Evolutionary conservation across 1,139 yeast genomes (phyloP), one percentile per base, ranked within the genome.

Genomic region (Yamadazyma aaseri): DNA sequence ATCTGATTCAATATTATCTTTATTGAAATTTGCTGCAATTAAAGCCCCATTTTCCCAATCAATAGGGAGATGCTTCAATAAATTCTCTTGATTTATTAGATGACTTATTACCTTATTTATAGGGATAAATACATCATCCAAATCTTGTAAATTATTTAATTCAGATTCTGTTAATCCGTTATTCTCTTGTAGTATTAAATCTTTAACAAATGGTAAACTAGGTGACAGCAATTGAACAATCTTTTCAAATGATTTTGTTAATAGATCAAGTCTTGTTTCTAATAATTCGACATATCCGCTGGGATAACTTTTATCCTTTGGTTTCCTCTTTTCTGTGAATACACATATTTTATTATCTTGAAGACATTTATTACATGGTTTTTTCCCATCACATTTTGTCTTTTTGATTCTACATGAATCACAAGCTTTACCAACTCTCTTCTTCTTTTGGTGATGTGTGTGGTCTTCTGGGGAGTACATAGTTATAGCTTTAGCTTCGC

Each of bases 361-460:
- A 8, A 73, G 60, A 53, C 94, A 84, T 34, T 83, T 68, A 27
- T 77, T 71, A 50, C 94, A 84, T 2, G 94, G 92, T 50, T 81
- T 81, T 43, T 76, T 73, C 12, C 94, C 94, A 46, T 84, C 87
- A 57, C 90, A 84, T 49, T 81, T 79, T 9, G 86, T 79, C 58
- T 80, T 82, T 52, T 81, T 81, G 51, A 81, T 74, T 33, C 90
- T 67, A 57, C 94, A 84, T 34, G 84, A 77, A 53, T 84, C 92
- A 49, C 94, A 84, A 5, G 94, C 94, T 52, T 82, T 83, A 26
- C 86, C 86, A 5, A 84, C 92, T 41, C 94, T 60, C 58, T 79
- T 81, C 65, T 81, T 82, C 52, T 71, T 71, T 17, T 36, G 52
- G 30, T 30, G 36, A 38, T 41, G 49, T 33, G 32, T 46, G 9